Evolutionary conservation across 192 early-diverging fungal genomes (phyloP).

Genomic region (Backusella tarrabulga): DNA sequence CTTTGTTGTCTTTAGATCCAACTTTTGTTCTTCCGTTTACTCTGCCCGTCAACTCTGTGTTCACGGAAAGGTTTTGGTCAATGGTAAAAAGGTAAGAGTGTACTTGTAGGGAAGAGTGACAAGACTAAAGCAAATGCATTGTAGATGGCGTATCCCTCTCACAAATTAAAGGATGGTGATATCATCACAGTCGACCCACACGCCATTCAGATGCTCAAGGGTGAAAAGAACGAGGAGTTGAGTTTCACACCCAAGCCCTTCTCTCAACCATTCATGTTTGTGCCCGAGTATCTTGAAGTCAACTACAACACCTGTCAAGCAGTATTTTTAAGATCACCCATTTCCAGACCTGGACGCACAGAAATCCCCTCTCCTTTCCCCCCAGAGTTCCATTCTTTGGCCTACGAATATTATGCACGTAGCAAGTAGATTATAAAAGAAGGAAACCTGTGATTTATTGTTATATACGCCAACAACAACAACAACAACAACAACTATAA

Average conservation of each 20-base stretch:
- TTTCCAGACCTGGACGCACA: conserved; percentile 77
- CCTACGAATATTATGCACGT: conserved; percentile 87
- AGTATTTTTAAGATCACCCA: conserved; percentile 85
- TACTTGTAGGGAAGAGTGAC: background rate
- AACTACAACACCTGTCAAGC: conserved; percentile 92
- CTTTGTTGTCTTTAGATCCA: conserved; percentile 89
- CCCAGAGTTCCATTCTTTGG: conserved; percentile 85
- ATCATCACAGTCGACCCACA: conserved; percentile 80
- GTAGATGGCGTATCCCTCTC: conserved; percentile 74
- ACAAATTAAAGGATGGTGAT: conserved; percentile 82
- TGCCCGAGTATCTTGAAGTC: conserved; percentile 96
- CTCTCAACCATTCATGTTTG: conserved; percentile 92
- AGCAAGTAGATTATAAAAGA: conserved; percentile 12
- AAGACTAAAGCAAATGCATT: background rate
- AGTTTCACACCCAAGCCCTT: conserved; percentile 70
- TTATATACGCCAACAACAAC: background rate
- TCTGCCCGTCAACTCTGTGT: conserved; percentile 80
- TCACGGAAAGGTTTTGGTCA: conserved; percentile 89
- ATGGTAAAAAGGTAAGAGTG: conserved; percentile 74
- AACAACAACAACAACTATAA: background rate
- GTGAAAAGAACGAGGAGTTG: conserved; percentile 50
- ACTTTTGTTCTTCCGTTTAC: conserved; percentile 86
- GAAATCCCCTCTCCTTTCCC: conserved; percentile 96
- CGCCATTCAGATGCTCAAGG: conserved; percentile 63
- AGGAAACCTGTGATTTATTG: too few species aligned